Conservation (phyloP, 352 stramenopile species). For the Aphanomyces stellatus region DNA sequence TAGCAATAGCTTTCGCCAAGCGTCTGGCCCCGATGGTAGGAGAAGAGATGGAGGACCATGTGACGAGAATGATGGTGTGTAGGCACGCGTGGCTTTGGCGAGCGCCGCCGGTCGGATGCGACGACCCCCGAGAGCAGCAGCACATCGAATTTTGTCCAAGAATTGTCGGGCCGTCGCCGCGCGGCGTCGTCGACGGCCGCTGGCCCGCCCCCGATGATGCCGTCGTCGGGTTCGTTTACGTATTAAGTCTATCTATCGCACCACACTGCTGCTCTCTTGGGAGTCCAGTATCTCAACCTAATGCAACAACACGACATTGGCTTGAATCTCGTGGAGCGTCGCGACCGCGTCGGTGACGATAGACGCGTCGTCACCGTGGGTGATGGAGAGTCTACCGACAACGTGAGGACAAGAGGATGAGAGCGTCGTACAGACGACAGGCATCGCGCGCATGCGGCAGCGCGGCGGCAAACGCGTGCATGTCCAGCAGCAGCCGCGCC, state of each 20-base stretch:
- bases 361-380: neutral
- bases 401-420: neutral
- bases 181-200: constrained; percentile 2
- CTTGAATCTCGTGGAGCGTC: neutral
- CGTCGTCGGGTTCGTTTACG: constrained; percentile 1
- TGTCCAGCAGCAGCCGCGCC: neutral
- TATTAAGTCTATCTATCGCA: neutral
- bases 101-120: neutral
- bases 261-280: no score
- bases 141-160: constrained; percentile 12
- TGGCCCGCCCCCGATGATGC: neutral
- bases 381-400: neutral
- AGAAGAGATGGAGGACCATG: neutral
- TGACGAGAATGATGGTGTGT: neutral
- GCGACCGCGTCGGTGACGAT: neutral
- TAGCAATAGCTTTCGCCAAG: constrained; percentile 18
- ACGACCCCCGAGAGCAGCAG: neutral
- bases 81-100: constrained; percentile 11
- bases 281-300: no score
- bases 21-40: constrained; percentile 3
- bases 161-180: constrained; percentile 11
- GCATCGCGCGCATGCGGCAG: neutral
- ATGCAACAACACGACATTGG: no score
- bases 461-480: neutral
- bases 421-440: constrained; percentile 3